phyloP scores from a whole-genome alignment of 495 filamentous ascomycete species.

The Lasiosphaeris hirsuta region DNA sequence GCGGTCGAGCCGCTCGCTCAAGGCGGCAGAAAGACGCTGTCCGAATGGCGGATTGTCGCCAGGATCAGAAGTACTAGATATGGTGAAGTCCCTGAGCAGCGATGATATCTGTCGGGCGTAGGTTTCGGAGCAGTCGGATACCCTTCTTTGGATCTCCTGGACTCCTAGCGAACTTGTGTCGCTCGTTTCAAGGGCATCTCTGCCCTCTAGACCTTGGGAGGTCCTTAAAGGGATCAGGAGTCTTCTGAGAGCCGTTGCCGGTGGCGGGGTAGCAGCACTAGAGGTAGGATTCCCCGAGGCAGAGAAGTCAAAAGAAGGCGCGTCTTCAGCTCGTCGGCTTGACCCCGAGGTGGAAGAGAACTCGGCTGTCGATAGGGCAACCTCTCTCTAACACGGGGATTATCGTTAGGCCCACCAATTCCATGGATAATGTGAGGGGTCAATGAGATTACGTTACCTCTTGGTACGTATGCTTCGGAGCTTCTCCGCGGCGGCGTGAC shows the following conservation, averaged over 20 bases:
- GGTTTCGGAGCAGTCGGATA: slow-evolving; percentile 28
- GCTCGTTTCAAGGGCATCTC: not conserved
- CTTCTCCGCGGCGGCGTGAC: not conserved
- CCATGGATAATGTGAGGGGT: too few relatives aligned
- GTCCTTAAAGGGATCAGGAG: slow-evolving; percentile 7
- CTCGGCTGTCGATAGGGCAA: slow-evolving; percentile 5
- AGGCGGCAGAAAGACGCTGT: slow-evolving; percentile 3
- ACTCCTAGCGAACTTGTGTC: not conserved
- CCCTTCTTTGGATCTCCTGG: slow-evolving; percentile 18
- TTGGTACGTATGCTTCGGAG: too few relatives aligned
- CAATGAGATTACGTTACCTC: too few relatives aligned
- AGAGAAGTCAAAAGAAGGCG: slow-evolving; percentile 10
- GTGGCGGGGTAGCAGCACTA: not conserved
- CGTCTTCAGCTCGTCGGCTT: slow-evolving; percentile 14
- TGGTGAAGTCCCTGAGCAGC: slow-evolving; percentile 25
- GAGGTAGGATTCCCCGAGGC: slow-evolving; percentile 3
- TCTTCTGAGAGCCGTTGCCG: not conserved
- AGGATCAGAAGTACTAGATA: slow-evolving; percentile 17
- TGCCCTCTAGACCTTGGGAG: slow-evolving; percentile 2
- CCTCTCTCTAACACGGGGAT: slow-evolving; percentile 2
- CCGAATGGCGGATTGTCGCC: slow-evolving; percentile 7
- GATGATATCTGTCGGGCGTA: slow-evolving; percentile 26
- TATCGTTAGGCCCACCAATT: not conserved
- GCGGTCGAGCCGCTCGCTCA: slow-evolving; percentile 1
- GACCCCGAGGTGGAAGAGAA: slow-evolving; percentile 9